phyloP scores from a whole-genome alignment of 2,329 filamentous ascomycete genomes.

The Venturiaceae sp. region DNA sequence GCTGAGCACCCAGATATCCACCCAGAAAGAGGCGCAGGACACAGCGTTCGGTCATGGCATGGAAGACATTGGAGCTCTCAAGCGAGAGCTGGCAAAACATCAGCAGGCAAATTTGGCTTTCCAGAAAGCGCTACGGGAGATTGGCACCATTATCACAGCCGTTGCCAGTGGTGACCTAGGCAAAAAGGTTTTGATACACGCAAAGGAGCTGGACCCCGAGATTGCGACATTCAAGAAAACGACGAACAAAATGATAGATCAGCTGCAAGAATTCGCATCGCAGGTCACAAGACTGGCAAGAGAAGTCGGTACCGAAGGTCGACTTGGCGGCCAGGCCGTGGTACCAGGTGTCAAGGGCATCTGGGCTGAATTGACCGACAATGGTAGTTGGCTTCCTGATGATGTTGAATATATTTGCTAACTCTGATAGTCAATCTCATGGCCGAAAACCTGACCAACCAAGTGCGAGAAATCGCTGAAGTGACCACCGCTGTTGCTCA shows the following conservation, averaged over 20 bases:
- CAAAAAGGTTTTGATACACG: constrained; percentile 94
- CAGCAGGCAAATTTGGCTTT: constrained; percentile 98
- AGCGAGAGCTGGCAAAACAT: constrained; percentile 91
- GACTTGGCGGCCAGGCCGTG: constrained; percentile 85
- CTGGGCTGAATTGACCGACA: constrained; percentile 84
- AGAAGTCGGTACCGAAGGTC: constrained; percentile 92
- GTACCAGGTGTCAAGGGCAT: constrained; percentile 92
- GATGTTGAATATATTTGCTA: constrained; percentile 17
- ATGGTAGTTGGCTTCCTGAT: constrained; percentile 29
- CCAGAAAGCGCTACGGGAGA: constrained; percentile 92
- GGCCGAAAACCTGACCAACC: constrained; percentile 95
- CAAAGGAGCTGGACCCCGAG: constrained; percentile 94
- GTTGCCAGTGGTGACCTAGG: constrained; percentile 92
- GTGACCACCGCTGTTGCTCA: constrained; percentile 93
- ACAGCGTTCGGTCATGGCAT: constrained; percentile 66
- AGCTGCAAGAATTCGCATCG: constrained; percentile 90
- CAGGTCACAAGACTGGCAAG: constrained; percentile 91
- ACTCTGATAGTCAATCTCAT: constrained; percentile 72
- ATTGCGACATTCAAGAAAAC: constrained; percentile 97
- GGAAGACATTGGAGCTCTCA: constrained; percentile 80
- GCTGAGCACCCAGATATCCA: constrained; percentile 74
- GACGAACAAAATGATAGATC: constrained; percentile 99
- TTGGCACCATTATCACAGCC: constrained; percentile 93
- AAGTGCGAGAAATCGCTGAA: constrained; percentile 94
- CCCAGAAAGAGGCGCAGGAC: constrained; percentile 79